Base-by-base conservation (phyloP, 345 rosid genomes). In the Acer saccharum region DNA sequence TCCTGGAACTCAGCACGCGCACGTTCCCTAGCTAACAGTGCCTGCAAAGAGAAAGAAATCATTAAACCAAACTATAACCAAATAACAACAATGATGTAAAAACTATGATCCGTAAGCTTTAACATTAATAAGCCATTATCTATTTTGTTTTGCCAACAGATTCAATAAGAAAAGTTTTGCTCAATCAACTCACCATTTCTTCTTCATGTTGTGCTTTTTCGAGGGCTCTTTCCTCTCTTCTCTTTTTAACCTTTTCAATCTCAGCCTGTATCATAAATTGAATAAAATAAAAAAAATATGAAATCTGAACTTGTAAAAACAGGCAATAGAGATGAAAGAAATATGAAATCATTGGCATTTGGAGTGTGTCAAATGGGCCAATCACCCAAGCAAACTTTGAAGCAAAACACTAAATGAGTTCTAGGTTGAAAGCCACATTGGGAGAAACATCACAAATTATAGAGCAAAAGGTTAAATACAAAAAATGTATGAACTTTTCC, bases 1-100 rank as follows among this genome's bases (percentile, higher is more conserved):
- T 96, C 99, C 68, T 94, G 97, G 82, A 88, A 91, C 83, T 96
- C 99, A 78, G 98, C 99, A 76, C 97, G 87, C 71, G 99, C 97
- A 79, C 97, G 97, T 72, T 96, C 99, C 82, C 99, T 92, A 27
- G 98, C 97, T 81, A 96, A 83, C 76, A 94, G 16, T 23, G 97
- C 97, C 98, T 95, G 85, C 68, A 85, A 69, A 83, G 76, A 52
- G 43, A 78, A 32, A 70, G 7, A 69, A 20, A 35, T 72, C 29
- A 77, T 17, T 16, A 64, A 58, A 66, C 62, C 66, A 74, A 25
- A 63, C 23, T 10, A 21, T 10, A 44, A 50, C 55, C 41, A 76
- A 41, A 75, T n/a, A 61, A 12, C 4, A 23, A 32, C 10, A 57
- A 44, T 21, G 18, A 78, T 5, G 25, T 52, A 35, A 67, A 72